Percentiles rank a stretch among this genome's conserved stretches.
These are phyloP conservation scores for Crucibulum laeve DNA, from an alignment of 768 basidiomycete species.

Conservation along the genomic window DNA sequence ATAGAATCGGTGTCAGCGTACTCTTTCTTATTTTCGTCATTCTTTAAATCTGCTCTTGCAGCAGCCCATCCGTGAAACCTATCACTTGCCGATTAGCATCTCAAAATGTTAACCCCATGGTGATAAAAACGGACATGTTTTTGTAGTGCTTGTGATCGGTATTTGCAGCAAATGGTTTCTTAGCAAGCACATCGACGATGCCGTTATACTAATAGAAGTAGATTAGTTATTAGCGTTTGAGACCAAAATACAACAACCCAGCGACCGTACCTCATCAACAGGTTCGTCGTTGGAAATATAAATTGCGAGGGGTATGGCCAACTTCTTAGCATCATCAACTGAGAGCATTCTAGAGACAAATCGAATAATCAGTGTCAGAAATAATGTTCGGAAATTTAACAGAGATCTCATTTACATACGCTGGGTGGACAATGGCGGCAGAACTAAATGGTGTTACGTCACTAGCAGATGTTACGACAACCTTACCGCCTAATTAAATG, in stretches of 20 bases:
- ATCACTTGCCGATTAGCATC: too few relatives aligned
- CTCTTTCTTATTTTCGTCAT: conserved; percentile 55
- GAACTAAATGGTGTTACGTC: conserved; percentile 41
- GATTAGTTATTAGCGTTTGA: background rate
- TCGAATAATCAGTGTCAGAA: background rate
- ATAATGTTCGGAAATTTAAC: background rate
- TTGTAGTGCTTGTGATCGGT: conserved; percentile 47
- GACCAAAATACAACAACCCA: background rate
- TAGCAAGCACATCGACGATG: conserved; percentile 40
- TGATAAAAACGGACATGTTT: conserved; percentile 30
- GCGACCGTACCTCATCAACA: conserved; percentile 40
- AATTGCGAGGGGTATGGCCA: conserved; percentile 49
- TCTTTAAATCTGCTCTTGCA: conserved; percentile 51
- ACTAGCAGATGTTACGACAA: conserved; percentile 34
- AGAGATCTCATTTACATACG: conserved; percentile 30
- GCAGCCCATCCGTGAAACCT: conserved; percentile 67
- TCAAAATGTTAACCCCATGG: conserved; percentile 5
- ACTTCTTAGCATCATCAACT: conserved; percentile 41
- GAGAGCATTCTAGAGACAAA: conserved; percentile 41
- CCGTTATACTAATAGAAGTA: conserved; percentile 36
- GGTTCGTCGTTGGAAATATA: conserved; percentile 60
- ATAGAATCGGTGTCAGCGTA: conserved; percentile 17
- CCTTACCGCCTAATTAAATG: conserved; percentile 56
- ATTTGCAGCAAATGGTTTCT: conserved; percentile 46
- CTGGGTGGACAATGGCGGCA: conserved; percentile 52